These are phyloP conservation scores for Lophiostoma macrostomum DNA, from an alignment of 495 filamentous ascomycete genomes.

Conservation along the genomic window DNA sequence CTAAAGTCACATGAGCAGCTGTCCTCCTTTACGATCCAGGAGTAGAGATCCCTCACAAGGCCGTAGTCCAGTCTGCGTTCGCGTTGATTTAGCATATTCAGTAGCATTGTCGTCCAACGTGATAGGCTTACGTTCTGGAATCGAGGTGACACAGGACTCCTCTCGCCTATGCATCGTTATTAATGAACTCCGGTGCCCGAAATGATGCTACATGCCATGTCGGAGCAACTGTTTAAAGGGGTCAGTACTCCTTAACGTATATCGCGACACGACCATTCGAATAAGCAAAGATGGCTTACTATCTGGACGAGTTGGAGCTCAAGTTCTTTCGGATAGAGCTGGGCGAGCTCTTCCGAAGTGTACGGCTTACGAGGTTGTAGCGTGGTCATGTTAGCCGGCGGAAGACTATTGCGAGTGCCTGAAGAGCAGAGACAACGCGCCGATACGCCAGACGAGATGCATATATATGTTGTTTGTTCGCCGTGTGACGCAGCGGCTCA, in stretches of 20 bases:
- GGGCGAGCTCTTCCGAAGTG: slow-evolving; percentile 70
- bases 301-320: slow-evolving; percentile 88
- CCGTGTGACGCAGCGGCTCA: too few relatives aligned
- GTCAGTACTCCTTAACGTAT: not conserved
- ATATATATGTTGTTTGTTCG: too few relatives aligned
- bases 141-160: slow-evolving; percentile 78
- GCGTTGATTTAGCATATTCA: slow-evolving; percentile 10
- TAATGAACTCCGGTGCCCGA: not conserved
- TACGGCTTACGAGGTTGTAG: slow-evolving; percentile 73
- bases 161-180: slow-evolving; percentile 55
- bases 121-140: slow-evolving; percentile 69
- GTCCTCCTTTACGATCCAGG: not conserved
- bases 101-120: not conserved
- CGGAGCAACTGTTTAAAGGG: slow-evolving; percentile 61
- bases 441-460: too few relatives aligned
- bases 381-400: slow-evolving; percentile 65
- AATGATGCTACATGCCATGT: slow-evolving; percentile 57
- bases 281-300: slow-evolving; percentile 43
- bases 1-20: slow-evolving; percentile 42
- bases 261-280: too few relatives aligned
- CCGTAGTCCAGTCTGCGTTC: slow-evolving; percentile 63
- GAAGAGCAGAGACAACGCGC: too few relatives aligned
- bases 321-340: slow-evolving; percentile 75
- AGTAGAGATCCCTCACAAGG: slow-evolving; percentile 59
- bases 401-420: too few relatives aligned